A percentile compares a stretch with the other conserved stretches of the same genome.
Evolutionary conservation across 192 early-diverging fungal genomes (phyloP).

Genomic region (Phycomyces blakesleeanus): DNA sequence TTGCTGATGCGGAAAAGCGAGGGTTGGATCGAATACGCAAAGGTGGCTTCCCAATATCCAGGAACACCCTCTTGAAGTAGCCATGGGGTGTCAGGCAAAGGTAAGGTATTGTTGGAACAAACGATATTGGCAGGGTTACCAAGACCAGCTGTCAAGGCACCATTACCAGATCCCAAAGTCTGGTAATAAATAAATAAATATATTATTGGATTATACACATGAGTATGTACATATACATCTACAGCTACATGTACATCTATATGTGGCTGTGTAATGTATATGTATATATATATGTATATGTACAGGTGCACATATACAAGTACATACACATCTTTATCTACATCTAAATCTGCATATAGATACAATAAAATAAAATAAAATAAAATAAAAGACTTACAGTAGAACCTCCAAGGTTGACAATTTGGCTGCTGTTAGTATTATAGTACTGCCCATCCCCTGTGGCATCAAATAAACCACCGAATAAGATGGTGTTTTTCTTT

Average conservation of each 20-base stretch:
- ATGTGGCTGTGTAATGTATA: too few species aligned
- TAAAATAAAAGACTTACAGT: slow-evolving; percentile 19
- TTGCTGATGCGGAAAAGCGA: slow-evolving; percentile 67
- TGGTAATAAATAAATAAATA: too few species aligned
- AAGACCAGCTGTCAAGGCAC: slow-evolving; percentile 30
- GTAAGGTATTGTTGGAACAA: slow-evolving; percentile 19
- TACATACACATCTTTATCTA: too few species aligned
- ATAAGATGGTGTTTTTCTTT: slow-evolving; percentile 51
- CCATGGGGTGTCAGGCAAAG: slow-evolving; percentile 51
- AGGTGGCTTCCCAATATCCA: slow-evolving; percentile 62
- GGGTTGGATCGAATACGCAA: slow-evolving; percentile 52
- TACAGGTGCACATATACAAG: too few species aligned
- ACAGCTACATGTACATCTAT: too few species aligned
- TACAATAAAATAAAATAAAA: not conserved
- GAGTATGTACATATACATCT: too few species aligned
- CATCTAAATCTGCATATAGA: not conserved
- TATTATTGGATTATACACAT: too few species aligned
- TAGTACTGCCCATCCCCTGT: slow-evolving; percentile 61
- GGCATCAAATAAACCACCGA: slow-evolving; percentile 64
- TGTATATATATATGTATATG: too few species aligned
- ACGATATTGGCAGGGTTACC: slow-evolving; percentile 37
- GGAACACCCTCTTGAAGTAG: slow-evolving; percentile 64
- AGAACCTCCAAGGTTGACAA: slow-evolving; percentile 42
- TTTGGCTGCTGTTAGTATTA: slow-evolving; percentile 43
- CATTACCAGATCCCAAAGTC: slow-evolving; percentile 51